These are phyloP conservation scores for Dendrocalamus sinicus DNA, from an alignment of 176 grass and related monocot genomes.

Conservation along the genomic window DNA sequence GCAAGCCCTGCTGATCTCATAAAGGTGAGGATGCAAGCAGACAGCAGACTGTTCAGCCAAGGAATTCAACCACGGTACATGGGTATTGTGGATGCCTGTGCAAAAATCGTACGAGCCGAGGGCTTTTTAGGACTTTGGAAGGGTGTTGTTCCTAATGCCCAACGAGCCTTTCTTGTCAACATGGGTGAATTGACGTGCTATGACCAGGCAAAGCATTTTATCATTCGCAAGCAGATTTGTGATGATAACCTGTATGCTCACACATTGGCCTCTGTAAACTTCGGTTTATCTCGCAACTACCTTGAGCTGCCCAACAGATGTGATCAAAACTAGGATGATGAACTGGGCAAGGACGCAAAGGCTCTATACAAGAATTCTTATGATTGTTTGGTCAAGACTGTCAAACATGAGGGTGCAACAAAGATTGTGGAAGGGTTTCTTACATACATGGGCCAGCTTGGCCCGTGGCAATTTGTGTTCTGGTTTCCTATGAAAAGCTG, in stretches of 20 bases:
- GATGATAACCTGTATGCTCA: conserved; percentile 71
- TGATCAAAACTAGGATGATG: conserved; percentile 96
- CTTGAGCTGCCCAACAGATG: conserved; percentile 80
- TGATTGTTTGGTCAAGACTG: conserved; percentile 78
- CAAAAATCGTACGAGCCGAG: conserved; percentile 63
- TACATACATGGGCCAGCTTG: conserved; percentile 84
- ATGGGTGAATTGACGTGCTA: conserved; percentile 87
- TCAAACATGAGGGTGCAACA: conserved; percentile 58
- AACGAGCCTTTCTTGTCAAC: conserved; percentile 88
- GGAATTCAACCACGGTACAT: conserved; percentile 59
- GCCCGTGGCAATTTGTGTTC: conserved; percentile 91
- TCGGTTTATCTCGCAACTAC: conserved; percentile 68
- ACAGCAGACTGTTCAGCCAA: conserved; percentile 57
- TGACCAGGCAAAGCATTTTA: conserved; percentile 79
- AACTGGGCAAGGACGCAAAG: conserved; percentile 52
- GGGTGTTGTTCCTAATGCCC: conserved; percentile 74
- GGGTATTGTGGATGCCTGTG: conserved; percentile 61
- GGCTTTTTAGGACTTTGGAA: conserved; percentile 71
- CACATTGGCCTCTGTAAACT: conserved; percentile 62
- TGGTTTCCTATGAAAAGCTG: conserved; percentile 87
- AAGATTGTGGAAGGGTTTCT: conserved; percentile 87
- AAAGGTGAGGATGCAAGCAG: conserved; percentile 93
- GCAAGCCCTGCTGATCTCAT: conserved; percentile 84
- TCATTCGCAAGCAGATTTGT: conserved; percentile 64
- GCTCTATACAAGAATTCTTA: conserved; percentile 75